Percentiles rank a stretch among this genome's conserved stretches.
These are phyloP conservation scores for Hypoxylon sp. DNA, from an alignment of 2,329 filamentous ascomycete genomes.

Conservation along the genomic window DNA sequence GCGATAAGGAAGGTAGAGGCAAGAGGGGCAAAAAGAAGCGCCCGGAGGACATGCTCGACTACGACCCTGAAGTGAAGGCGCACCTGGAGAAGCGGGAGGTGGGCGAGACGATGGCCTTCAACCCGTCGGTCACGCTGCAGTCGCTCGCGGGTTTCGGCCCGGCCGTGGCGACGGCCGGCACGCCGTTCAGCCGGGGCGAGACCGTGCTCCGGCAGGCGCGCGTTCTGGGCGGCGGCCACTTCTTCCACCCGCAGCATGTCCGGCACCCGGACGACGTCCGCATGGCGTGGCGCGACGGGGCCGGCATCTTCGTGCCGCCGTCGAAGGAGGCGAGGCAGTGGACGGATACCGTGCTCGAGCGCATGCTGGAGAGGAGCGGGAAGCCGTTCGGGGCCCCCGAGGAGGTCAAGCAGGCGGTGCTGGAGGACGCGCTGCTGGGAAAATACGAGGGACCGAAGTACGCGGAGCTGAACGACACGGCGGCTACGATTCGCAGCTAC, in stretches of 20 bases:
- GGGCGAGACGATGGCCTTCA: conserved; percentile 49
- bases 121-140: conserved; percentile 51
- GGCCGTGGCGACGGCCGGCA: conserved; percentile 50
- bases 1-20: not conserved
- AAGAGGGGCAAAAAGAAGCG: conserved; percentile 14
- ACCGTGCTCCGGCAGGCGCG: conserved; percentile 55
- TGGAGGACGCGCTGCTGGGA: conserved; percentile 55
- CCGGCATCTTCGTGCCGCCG: conserved; percentile 56
- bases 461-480: conserved; percentile 46
- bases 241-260: conserved; percentile 48
- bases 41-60: conserved; percentile 12
- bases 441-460: conserved; percentile 52
- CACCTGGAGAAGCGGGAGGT: conserved; percentile 47
- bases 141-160: conserved; percentile 55
- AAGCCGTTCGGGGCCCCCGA: conserved; percentile 38
- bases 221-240: conserved; percentile 53
- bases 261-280: conserved; percentile 43
- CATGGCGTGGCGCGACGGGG: conserved; percentile 42
- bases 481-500: conserved; percentile 53
- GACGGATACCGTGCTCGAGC: conserved; percentile 7
- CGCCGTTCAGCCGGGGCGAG: conserved; percentile 50
- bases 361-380: conserved; percentile 2
- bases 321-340: conserved; percentile 14
- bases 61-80: conserved; percentile 41
- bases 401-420: conserved; percentile 48